Base-by-base conservation (phyloP, 495 filamentous ascomycete species). In the Stereocaulon alpinum region DNA sequence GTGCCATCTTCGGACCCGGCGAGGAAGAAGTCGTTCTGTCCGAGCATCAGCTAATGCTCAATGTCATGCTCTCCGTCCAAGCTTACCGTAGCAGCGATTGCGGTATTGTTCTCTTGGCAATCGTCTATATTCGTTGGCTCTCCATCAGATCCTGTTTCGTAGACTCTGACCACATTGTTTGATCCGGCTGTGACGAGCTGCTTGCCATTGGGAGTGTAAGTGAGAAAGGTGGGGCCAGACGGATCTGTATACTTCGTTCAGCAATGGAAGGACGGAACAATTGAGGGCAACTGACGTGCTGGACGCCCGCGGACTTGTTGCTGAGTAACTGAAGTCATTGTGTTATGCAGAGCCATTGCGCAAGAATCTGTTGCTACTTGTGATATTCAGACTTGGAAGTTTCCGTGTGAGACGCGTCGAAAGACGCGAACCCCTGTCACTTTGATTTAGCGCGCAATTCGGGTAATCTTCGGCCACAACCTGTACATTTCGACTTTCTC, bases 101-200 rank as follows among this genome's bases (percentile, higher is more conserved):
- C 83, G 17, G 85, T 76, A 70, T 93, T 90, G 58, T 84, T 82
- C 60, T 94, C 91, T 56, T 84, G 81, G 56, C 85, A 89, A 59
- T 93, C 88, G 66, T 98, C 93, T 34, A 98, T 84, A 40, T 87
- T 95, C 56, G 79, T 81, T 14, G 93, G 93, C 66, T 96, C 93
- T 51, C 88, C 91, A 74, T 94, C 89, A 20, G 85, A 88, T 43
- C 87, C 91, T 17, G 89, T 91, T 52, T 85, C 86, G 76, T 92
- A 98, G 51, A 96, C 82, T 32, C 93, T 86, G 65, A 95, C 87
- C 18, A 86, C 85, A 66, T 91, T 88, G 72, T 97, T 95, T 40
- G 87, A 86, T 40, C 93, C 93, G 55, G 85, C 89, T 14, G 93
- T 98, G 61, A 97, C 78, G 14, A 89, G 72, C 54, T 80, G 78